Conservation (phyloP, 768 basidiomycete species). For the Lentinula edodes region DNA sequence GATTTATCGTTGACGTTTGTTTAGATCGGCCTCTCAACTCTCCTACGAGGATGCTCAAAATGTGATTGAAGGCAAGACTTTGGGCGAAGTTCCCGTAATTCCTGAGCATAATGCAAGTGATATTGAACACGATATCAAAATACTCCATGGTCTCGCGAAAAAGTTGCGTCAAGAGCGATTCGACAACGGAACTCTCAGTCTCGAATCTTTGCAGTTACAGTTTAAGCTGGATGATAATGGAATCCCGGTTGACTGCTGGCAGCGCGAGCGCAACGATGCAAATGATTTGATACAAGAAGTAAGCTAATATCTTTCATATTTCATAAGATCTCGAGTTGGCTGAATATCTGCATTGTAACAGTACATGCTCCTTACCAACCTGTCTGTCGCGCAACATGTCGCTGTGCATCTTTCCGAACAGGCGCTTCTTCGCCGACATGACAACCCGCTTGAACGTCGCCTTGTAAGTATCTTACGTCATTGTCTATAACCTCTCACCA, state of each 20-base stretch:
- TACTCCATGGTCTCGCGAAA: slow-evolving; percentile 62
- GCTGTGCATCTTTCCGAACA: slow-evolving; percentile 95
- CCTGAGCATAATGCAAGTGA: slow-evolving; percentile 55
- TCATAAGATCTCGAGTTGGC: background rate
- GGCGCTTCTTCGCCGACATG: slow-evolving; percentile 92
- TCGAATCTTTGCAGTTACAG: slow-evolving; percentile 62
- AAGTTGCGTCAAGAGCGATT: slow-evolving; percentile 69
- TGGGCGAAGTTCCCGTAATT: slow-evolving; percentile 47
- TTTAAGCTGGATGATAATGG: slow-evolving; percentile 82
- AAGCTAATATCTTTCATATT: slow-evolving; percentile 8
- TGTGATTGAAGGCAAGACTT: slow-evolving; percentile 67
- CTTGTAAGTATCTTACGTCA: slow-evolving; percentile 43
- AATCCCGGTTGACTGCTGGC: slow-evolving; percentile 72
- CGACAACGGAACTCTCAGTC: slow-evolving; percentile 73
- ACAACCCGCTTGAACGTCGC: slow-evolving; percentile 87
- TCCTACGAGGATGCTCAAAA: slow-evolving; percentile 79
- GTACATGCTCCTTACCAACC: slow-evolving; percentile 95
- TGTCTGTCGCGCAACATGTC: slow-evolving; percentile 85
- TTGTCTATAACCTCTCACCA: background rate
- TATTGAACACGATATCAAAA: slow-evolving; percentile 72
- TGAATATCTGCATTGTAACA: slow-evolving; percentile 21
- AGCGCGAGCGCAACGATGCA: slow-evolving; percentile 62
- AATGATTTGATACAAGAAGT: slow-evolving; percentile 89
- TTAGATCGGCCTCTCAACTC: slow-evolving; percentile 81
- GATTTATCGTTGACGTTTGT: background rate